Conservation (phyloP, 1,284 basidiomycete species). For the Pseudozyma thailandica region DNA sequence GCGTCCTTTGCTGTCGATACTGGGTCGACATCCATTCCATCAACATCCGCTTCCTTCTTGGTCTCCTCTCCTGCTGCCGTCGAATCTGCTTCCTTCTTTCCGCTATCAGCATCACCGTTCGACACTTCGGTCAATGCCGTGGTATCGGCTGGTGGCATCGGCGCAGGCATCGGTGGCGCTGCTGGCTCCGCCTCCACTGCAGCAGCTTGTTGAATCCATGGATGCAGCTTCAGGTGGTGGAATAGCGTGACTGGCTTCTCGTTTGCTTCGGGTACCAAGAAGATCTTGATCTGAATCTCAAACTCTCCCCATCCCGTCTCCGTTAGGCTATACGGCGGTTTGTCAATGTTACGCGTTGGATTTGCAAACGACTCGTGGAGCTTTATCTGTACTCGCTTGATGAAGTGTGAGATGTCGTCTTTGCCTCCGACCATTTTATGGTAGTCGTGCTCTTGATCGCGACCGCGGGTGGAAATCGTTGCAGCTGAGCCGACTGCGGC, state of each 20-base stretch:
- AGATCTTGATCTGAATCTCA: slow-evolving; percentile 91
- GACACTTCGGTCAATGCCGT: slow-evolving; percentile 16
- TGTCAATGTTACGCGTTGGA: slow-evolving; percentile 88
- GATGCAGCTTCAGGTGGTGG: slow-evolving; percentile 95
- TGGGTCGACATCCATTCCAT: slow-evolving; percentile 33
- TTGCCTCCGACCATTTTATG: slow-evolving; percentile 66
- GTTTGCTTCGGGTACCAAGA: slow-evolving; percentile 88
- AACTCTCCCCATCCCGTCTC: slow-evolving; percentile 99
- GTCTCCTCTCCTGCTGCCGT: slow-evolving; percentile 1
- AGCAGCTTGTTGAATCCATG: slow-evolving; percentile 78
- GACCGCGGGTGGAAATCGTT: slow-evolving; percentile 56
- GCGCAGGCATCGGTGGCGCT: slow-evolving; percentile 33
- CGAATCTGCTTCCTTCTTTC: background rate
- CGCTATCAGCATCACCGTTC: background rate
- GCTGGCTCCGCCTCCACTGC: slow-evolving; percentile 74
- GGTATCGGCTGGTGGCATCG: slow-evolving; percentile 36
- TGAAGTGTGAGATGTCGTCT: slow-evolving; percentile 66
- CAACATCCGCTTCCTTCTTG: slow-evolving; percentile 8
- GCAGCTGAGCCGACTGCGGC: slow-evolving; percentile 15
- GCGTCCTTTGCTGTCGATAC: slow-evolving; percentile 7
- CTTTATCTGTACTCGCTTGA: slow-evolving; percentile 93
- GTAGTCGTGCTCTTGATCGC: slow-evolving; percentile 61
- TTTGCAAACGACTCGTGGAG: slow-evolving; percentile 96
- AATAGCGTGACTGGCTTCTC: slow-evolving; percentile 89
- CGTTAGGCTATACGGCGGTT: slow-evolving; percentile 90